Conservation (phyloP, 495 filamentous ascomycete genomes). For the Penicillium riverlandense region DNA sequence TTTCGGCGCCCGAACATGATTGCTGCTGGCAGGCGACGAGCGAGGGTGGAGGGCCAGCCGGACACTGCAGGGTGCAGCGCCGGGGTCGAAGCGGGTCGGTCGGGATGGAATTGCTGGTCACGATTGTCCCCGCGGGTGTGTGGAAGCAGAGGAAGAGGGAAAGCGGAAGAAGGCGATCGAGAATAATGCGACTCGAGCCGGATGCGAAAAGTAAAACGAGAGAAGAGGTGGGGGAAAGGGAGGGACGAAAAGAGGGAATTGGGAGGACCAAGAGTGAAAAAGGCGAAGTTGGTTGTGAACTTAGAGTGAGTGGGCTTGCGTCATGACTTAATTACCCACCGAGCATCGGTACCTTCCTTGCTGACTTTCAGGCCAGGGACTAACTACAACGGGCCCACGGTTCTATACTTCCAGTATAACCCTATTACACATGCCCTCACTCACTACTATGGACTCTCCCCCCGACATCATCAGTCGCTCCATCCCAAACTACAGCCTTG, state of each 20-base stretch:
- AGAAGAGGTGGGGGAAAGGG: background rate
- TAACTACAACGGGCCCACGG: no score
- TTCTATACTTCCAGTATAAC: no score
- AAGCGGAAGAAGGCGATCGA: background rate
- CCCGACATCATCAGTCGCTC: slow-evolving; percentile 42
- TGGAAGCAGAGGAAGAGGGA: background rate
- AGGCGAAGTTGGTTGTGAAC: slow-evolving; percentile 2
- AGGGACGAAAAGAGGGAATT: background rate
- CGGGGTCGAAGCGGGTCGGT: slow-evolving; percentile 17
- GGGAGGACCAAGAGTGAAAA: slow-evolving; percentile 1
- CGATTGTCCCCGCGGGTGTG: background rate
- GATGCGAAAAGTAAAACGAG: background rate
- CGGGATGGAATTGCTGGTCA: slow-evolving; percentile 4
- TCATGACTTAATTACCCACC: slow-evolving; percentile 18
- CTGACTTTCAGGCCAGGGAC: no score
- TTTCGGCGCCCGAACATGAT: slow-evolving; percentile 49
- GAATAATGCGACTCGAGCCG: no score
- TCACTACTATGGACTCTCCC: slow-evolving; percentile 34
- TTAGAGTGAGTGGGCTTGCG: slow-evolving; percentile 16
- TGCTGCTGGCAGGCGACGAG: slow-evolving; percentile 4
- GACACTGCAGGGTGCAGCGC: slow-evolving; percentile 21
- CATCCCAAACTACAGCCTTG: slow-evolving; percentile 40
- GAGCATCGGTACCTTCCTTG: no score
- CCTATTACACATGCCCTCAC: no score
- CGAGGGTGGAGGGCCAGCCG: slow-evolving; percentile 12